Evolutionary conservation across 1,284 basidiomycete genomes (phyloP).

Genomic region (Cryptococcus sp.): DNA sequence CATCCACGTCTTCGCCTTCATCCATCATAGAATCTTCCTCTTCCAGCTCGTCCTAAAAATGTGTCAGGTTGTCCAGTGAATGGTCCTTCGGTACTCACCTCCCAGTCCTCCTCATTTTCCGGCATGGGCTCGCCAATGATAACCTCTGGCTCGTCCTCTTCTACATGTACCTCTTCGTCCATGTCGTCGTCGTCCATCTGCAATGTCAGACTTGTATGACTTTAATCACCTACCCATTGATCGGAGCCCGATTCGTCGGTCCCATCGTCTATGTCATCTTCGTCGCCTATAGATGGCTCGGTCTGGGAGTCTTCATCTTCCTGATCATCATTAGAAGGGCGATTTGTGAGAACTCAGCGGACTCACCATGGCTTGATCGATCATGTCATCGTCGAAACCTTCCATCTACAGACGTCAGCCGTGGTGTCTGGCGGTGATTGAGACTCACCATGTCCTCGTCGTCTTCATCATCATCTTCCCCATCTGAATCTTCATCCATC

Average conservation of each 20-base stretch:
- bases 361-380: not conserved
- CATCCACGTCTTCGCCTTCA: not conserved
- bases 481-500: constrained; percentile 17
- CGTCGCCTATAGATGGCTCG: not conserved
- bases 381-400: constrained; percentile 10
- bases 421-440: not conserved
- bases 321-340: not conserved
- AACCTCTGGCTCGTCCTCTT: not conserved
- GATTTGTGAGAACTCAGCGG: not conserved
- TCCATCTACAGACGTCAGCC: constrained; percentile 3
- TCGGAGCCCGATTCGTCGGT: not conserved
- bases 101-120: not conserved
- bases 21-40: not conserved
- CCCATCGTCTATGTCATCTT: not conserved
- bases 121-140: not conserved
- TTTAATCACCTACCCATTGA: not conserved
- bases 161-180: not conserved
- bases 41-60: not conserved
- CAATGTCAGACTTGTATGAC: not conserved
- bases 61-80: not conserved
- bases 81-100: not conserved
- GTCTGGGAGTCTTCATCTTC: not conserved
- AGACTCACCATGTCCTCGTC: constrained; percentile 3
- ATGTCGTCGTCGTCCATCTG: not conserved
- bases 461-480: constrained; percentile 13